Conservation (phyloP, 148 eudicot genomes). For the Fagopyrum homotropicum region DNA sequence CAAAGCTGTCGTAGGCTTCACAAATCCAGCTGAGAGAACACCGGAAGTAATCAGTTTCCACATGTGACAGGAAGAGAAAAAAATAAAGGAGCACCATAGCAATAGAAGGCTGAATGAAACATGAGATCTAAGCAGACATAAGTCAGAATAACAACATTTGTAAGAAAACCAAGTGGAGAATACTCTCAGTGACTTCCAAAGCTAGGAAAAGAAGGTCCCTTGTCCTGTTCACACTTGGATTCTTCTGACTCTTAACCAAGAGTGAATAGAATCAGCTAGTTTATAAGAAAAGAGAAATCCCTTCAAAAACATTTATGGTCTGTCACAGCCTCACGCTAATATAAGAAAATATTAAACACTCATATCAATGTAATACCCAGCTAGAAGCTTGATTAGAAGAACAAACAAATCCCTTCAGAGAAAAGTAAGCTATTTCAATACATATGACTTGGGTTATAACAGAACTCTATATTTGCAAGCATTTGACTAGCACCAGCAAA, state of each 20-base stretch:
- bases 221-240: neutral
- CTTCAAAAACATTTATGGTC: no score
- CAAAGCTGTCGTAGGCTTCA: constrained; percentile 17
- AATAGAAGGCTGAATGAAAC: neutral
- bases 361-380: no score
- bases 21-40: constrained; percentile 31
- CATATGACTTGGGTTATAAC: neutral
- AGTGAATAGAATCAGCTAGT: neutral
- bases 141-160: neutral
- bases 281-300: no score
- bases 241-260: neutral
- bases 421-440: neutral
- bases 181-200: neutral
- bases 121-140: neutral
- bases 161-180: neutral
- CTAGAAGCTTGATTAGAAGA: neutral
- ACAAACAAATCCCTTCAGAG: neutral
- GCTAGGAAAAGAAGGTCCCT: neutral
- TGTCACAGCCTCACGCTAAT: no score
- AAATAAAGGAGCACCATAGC: neutral
- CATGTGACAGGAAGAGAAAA: neutral
- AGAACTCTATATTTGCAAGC: neutral
- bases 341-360: no score
- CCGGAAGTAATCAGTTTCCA: constrained; percentile 22
- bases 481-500: neutral